Base-by-base conservation (phyloP, 1,139 yeast genomes). In the Candida sp. region DNA sequence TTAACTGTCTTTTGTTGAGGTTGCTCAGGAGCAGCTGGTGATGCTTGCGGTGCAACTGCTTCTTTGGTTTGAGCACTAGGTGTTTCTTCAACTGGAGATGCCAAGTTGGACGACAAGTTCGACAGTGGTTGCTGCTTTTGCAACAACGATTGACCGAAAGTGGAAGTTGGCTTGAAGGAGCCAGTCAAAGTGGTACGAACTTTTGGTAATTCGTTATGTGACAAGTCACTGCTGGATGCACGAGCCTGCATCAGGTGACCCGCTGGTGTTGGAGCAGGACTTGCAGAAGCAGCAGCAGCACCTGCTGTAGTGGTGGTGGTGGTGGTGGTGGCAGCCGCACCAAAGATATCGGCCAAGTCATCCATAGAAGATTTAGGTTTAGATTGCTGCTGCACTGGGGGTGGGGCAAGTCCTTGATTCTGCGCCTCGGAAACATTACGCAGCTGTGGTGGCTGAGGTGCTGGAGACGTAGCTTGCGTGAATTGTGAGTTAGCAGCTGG, bases 91-190 rank as follows among this genome's bases (percentile, higher is more conserved):
- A 50, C 54, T 7, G 67, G 59, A 25, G 64, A 51, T 35, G 38
- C 27, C 11, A 47, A 27, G 25, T 43, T 43, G 23, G 51, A 40
- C 2, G 46, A n/a, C 23, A 35, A 38, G 38, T 23, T 42, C 3
- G 57, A 41, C 8, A 56, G 61, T 9, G 50, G n/a, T 5, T 44
- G 44, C 39, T 70, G 75, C 47, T 69, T 72, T 41, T 71, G 63
- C 54, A 79, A 58, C 55, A 85, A 72, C 23, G 76, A 70, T 64
- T 85, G 92, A 26, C 96, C 96, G 72, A 88, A 88, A 32, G 75
- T 70, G 0, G 93, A 86, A 2, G 90, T 77, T 9, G 96, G 94
- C 47, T 66, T 72, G 66, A 77, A 69, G 47, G 79, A 63, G 53
- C 75, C 66, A 52, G 79, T 58, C 62, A 75, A 58, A 58, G 66